Conservation (phyloP, 2,329 filamentous ascomycete genomes). For the Salinomyces thailandicus region DNA sequence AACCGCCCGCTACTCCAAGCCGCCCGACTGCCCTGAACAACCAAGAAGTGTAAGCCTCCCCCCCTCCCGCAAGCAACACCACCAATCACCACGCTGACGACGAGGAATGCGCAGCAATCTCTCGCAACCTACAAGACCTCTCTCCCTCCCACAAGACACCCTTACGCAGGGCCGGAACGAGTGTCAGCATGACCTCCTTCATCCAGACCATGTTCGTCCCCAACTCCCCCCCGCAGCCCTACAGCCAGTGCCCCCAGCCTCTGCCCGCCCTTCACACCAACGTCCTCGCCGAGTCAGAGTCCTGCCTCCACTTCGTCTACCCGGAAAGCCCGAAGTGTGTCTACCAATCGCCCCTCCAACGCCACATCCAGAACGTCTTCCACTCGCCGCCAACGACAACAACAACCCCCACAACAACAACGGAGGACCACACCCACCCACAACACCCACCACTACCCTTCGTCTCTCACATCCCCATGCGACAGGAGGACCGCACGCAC, state of each 20-base stretch:
- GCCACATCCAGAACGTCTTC: conserved; percentile 22
- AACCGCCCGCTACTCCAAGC: neutral
- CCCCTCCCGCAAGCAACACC: neutral
- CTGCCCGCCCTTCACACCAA: conserved; percentile 35
- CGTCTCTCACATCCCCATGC: conserved; percentile 10
- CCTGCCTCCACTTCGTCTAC: conserved; percentile 20
- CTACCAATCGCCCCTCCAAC: conserved; percentile 25
- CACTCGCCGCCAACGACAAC: neutral
- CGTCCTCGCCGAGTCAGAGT: conserved; percentile 32
- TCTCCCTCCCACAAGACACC: neutral
- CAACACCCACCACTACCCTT: conserved; percentile 5
- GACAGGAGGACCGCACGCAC: conserved; percentile 15
- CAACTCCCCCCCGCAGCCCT: conserved; percentile 27
- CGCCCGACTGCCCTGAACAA: neutral
- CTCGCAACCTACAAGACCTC: neutral
- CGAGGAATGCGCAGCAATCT: neutral
- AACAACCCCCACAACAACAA: neutral
- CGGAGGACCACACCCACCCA: conserved; percentile 3
- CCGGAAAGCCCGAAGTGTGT: conserved; percentile 21
- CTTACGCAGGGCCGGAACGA: neutral
- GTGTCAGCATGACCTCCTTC: conserved; percentile 56
- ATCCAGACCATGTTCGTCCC: conserved; percentile 68
- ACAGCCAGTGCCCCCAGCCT: conserved; percentile 25
- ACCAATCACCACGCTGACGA: neutral
- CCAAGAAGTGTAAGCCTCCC: neutral